Evolutionary conservation across 495 filamentous ascomycete genomes (phyloP), one percentile per base, ranked within the genome.

Genomic region (Platismatia glauca): DNA sequence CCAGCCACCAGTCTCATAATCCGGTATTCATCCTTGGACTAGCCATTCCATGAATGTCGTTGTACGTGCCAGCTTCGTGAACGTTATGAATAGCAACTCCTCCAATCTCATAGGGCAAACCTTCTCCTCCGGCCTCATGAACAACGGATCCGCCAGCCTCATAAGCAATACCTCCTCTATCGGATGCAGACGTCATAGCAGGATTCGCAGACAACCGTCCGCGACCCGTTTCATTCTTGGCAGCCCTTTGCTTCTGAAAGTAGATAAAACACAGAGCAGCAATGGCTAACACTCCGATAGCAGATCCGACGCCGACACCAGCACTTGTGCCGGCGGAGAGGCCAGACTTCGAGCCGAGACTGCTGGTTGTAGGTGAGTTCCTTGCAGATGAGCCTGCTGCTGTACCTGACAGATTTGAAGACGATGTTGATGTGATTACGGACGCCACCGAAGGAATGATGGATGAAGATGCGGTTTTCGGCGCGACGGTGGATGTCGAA

Each of bases 291-390:
- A 59, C 38, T 9, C 39, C 39, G 3, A 59, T 0, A 18, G 58
- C 58, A 20, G 58, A 33, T 34, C 38, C 58, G 5, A 59, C 39
- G 39, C 58, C 58, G 24, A 48, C 34, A 27, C 58, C 58, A 22
- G 58, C 58, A 4, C 39, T 59, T 48, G 27, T 35, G 46, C 58
- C 39, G 48, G 58, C 39, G 37, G 39, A 46, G 33, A 46, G n/a
- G 18, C 39, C 27, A 31, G 22, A 13, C 20, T 31, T 48, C 15
- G n/a, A 33, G 39, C 58, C 27, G 7, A 15, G 18, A 13, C 22
- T 29, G 18, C 39, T 59, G 16, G 27, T 9, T n/a, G 29, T 9
- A 34, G 50, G 16, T 33, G 50, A 20, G 50, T 16, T 34, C 12
- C 20, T 27, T 15, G 46, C 24, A 29, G 46, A 15, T 34, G 50